A percentile compares a stretch with the other conserved stretches of the same genome.
Conservation (phyloP, 1,284 basidiomycete species). For the Schizophyllum amplum region DNA sequence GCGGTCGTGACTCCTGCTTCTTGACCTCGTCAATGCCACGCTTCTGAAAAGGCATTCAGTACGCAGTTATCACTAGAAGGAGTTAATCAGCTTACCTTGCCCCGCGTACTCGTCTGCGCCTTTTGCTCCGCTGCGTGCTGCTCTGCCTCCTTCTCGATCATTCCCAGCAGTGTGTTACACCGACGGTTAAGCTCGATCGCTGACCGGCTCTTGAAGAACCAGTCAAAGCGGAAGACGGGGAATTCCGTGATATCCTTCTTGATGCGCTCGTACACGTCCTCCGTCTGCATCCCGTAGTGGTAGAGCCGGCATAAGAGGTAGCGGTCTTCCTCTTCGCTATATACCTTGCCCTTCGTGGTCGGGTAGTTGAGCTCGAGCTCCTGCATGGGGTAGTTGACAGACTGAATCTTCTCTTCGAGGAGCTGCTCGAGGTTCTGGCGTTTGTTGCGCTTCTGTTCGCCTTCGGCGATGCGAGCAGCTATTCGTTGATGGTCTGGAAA, state of each 20-base stretch:
- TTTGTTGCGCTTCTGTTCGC: conserved; percentile 81
- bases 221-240: conserved; percentile 96
- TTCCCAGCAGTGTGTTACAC: conserved; percentile 82
- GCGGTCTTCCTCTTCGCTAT: conserved; percentile 94
- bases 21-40: conserved; percentile 42
- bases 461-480: conserved; percentile 73
- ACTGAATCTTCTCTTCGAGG: conserved; percentile 73
- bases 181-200: conserved; percentile 86
- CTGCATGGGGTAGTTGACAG: conserved; percentile 86
- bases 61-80: neutral
- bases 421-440: conserved; percentile 78
- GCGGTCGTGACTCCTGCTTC: conserved; percentile 36
- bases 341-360: conserved; percentile 93
- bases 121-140: conserved; percentile 58
- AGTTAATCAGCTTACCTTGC: conserved; percentile 43
- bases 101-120: conserved; percentile 47
- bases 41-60: conserved; percentile 26
- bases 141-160: conserved; percentile 90
- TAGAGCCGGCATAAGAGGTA: conserved; percentile 89
- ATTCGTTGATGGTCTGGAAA: conserved; percentile 71
- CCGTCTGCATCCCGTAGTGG: conserved; percentile 87
- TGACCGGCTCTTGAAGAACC: conserved; percentile 97
- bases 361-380: conserved; percentile 92
- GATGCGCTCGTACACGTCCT: conserved; percentile 93
- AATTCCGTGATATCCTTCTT: conserved; percentile 95